phyloP scores from a whole-genome alignment of 495 filamentous ascomycete species.

The Aspergillus sparsus region DNA sequence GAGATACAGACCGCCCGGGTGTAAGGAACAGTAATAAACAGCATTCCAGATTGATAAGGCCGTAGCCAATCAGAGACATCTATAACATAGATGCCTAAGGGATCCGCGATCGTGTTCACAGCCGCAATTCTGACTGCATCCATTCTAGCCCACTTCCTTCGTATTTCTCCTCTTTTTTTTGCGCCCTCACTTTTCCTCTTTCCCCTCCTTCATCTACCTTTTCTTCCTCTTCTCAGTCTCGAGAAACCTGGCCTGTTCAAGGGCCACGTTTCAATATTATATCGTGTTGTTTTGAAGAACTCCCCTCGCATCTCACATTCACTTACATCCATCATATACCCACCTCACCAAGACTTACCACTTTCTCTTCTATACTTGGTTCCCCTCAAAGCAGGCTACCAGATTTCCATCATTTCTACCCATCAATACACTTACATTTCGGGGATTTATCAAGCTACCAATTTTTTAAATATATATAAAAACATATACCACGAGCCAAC shows the following conservation, averaged over 20 bases:
- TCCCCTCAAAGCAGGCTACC: constrained; percentile 10
- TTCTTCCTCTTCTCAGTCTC: neutral
- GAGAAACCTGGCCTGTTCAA: constrained; percentile 5
- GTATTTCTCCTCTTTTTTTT: constrained; percentile 7
- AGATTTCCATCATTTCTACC: constrained; percentile 8
- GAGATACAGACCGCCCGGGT: constrained; percentile 6
- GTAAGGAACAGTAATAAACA: constrained; percentile 3
- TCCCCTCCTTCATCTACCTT: neutral
- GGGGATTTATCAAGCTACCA: neutral
- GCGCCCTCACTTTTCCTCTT: neutral
- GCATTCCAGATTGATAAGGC: constrained; percentile 2
- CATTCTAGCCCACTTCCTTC: constrained; percentile 8
- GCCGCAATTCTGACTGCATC: constrained; percentile 9
- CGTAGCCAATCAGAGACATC: constrained; percentile 21
- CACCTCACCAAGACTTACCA: neutral
- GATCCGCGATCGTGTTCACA: constrained; percentile 15
- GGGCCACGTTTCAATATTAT: neutral
- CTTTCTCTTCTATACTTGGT: neutral
- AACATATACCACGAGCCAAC: neutral
- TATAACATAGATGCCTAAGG: constrained; percentile 32
- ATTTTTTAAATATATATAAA: neutral
- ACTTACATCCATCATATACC: neutral
- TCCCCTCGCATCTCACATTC: neutral
- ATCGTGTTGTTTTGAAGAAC: neutral
- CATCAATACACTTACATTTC: neutral